Evolutionary conservation across 768 basidiomycete genomes (phyloP).

Genomic region (Macrocybe gigantea): DNA sequence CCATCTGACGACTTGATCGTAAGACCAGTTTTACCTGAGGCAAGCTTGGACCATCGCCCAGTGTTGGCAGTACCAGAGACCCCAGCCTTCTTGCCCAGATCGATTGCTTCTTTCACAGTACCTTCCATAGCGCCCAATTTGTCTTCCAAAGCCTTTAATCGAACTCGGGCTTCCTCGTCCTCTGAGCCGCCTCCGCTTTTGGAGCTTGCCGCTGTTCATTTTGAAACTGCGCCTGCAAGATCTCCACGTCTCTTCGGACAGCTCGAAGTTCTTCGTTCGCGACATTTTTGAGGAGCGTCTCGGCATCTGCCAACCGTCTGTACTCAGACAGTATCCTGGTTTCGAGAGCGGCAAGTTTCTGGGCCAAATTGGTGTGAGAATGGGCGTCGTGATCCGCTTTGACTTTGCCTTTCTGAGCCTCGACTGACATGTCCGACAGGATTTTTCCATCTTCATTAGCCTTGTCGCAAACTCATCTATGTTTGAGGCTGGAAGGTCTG

Average conservation of each 20-base stretch:
- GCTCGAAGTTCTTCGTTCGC: slow-evolving; percentile 39
- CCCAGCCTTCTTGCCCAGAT: slow-evolving; percentile 47
- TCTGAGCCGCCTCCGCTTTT: slow-evolving; percentile 6
- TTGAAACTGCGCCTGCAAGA: slow-evolving; percentile 38
- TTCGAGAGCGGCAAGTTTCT: slow-evolving; percentile 54
- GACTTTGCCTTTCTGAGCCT: slow-evolving; percentile 42
- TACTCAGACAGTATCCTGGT: slow-evolving; percentile 33
- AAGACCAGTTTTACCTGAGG: slow-evolving; percentile 41
- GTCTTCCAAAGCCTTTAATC: slow-evolving; percentile 55
- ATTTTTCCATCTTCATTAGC: slow-evolving; percentile 57
- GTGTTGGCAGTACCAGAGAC: slow-evolving; percentile 27
- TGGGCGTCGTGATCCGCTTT: slow-evolving; percentile 50
- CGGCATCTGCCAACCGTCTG: slow-evolving; percentile 44
- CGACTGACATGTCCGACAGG: slow-evolving; percentile 52
- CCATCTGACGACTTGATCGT: slow-evolving; percentile 74
- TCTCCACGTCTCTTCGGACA: slow-evolving; percentile 52
- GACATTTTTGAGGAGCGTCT: slow-evolving; percentile 38
- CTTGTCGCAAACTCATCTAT: slow-evolving; percentile 60
- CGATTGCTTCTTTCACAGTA: slow-evolving; percentile 67
- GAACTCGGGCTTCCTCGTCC: slow-evolving; percentile 54
- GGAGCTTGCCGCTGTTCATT: slow-evolving; percentile 17
- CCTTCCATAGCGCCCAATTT: slow-evolving; percentile 57
- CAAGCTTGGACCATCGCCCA: slow-evolving; percentile 73
- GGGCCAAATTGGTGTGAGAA: slow-evolving; percentile 44
- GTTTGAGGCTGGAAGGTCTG: slow-evolving; percentile 57